These are phyloP conservation scores for Fusarium temperatum DNA, from an alignment of 2,329 filamentous ascomycete genomes.

Conservation along the genomic window DNA sequence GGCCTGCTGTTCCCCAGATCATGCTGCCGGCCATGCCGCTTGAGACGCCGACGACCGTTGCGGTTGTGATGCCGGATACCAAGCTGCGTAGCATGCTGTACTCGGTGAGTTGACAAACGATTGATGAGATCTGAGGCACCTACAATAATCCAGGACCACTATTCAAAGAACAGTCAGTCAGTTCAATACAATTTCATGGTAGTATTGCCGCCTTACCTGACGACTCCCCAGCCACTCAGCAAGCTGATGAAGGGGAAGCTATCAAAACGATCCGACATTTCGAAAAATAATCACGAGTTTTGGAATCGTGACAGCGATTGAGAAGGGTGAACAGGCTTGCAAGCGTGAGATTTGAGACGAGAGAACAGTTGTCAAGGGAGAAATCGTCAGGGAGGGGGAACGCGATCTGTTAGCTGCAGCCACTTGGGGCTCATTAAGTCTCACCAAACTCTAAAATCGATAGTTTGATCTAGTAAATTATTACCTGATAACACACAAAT, in stretches of 20 bases:
- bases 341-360: rapidly evolving
- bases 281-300: too few species aligned
- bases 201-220: not conserved
- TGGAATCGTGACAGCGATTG: rapidly evolving
- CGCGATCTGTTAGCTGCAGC: not conserved
- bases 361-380: not conserved
- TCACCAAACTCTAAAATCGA: not conserved
- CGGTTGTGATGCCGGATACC: not conserved
- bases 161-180: not conserved
- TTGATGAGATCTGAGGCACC: rapidly evolving
- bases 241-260: not conserved
- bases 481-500: rapidly evolving
- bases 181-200: not conserved
- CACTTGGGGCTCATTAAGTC: too few species aligned
- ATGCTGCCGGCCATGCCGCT: conserved; percentile 6
- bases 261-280: not conserved
- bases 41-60: not conserved
- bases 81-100: not conserved
- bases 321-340: not conserved
- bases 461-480: not conserved
- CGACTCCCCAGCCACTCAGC: conserved; percentile 6
- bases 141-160: conserved; percentile 7
- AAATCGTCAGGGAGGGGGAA: not conserved
- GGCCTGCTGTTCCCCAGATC: conserved; percentile 2
- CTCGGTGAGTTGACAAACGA: rapidly evolving